A percentile compares a stretch with the other conserved stretches of the same genome.
Evolutionary conservation across 176 grass and related monocot species (phyloP).

Genomic region (Lolium rigidum): DNA sequence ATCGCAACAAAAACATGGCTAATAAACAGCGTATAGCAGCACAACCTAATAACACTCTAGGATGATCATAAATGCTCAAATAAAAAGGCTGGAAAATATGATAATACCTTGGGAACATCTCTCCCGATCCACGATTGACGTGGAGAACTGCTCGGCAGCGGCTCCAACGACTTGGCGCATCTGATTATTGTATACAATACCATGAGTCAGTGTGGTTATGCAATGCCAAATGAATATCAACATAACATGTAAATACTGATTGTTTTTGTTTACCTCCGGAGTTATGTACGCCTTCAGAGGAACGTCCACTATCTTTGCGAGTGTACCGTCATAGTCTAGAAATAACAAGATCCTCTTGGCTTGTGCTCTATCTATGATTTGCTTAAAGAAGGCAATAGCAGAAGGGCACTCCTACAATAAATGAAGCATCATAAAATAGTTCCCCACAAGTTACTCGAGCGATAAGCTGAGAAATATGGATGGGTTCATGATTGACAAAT

Average conservation of each 20-base stretch:
- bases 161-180: not conserved
- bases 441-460: not conserved
- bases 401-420: not conserved
- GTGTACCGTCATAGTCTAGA: not conserved
- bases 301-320: not conserved
- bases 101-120: not conserved
- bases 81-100: not conserved
- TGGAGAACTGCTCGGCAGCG: not conserved
- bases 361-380: not conserved
- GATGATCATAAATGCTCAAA: not conserved
- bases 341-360: not conserved
- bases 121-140: not conserved
- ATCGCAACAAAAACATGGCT: too few relatives aligned
- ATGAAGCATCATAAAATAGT: not conserved
- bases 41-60: too few relatives aligned
- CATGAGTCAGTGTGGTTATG: not conserved
- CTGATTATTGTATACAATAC: not conserved
- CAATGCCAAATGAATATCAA: not conserved
- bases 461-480: not conserved
- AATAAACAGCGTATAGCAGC: too few relatives aligned
- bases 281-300: not conserved
- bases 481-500: not conserved
- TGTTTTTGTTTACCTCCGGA: not conserved
- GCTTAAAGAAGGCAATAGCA: not conserved
- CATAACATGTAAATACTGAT: not conserved